A percentile compares a stretch with the other conserved stretches of the same genome.
Evolutionary conservation across 225 moss, liverwort and hornwort genomes (phyloP).

Genomic region (Antitrichia curtipendula): DNA sequence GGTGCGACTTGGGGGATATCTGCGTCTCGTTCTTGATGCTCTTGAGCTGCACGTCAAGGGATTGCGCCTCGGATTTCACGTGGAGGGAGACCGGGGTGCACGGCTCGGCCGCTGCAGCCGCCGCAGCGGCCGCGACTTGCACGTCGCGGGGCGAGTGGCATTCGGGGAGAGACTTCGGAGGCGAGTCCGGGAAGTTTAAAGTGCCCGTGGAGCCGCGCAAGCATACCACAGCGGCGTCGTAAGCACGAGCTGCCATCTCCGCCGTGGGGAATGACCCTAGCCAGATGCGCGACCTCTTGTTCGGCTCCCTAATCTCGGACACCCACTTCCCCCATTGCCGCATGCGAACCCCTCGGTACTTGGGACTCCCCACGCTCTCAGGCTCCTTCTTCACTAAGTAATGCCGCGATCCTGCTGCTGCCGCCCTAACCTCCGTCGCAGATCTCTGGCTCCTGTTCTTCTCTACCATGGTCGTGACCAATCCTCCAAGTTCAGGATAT

Average conservation of each 20-base stretch:
- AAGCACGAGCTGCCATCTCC: slow-evolving; percentile 42
- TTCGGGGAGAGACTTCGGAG: slow-evolving; percentile 5
- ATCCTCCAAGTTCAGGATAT: background rate
- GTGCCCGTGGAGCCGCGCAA: slow-evolving; percentile 14
- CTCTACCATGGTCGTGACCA: slow-evolving; percentile 23
- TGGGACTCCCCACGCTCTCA: slow-evolving; percentile 3
- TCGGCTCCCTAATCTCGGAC: slow-evolving; percentile 35
- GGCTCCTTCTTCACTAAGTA: background rate
- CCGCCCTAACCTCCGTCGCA: background rate
- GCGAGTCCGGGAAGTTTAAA: slow-evolving; percentile 31
- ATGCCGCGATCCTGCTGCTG: background rate
- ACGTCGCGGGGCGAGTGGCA: slow-evolving; percentile 36
- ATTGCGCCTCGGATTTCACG: slow-evolving; percentile 2
- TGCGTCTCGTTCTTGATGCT: slow-evolving; percentile 4
- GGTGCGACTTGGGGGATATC: background rate
- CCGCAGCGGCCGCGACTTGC: slow-evolving; percentile 25
- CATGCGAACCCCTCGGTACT: slow-evolving; percentile 38
- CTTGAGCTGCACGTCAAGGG: slow-evolving; percentile 14
- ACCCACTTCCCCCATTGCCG: slow-evolving; percentile 50
- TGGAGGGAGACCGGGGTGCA: slow-evolving; percentile 12
- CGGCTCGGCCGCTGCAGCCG: slow-evolving; percentile 22
- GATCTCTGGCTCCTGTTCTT: slow-evolving; percentile 28
- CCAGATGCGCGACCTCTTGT: slow-evolving; percentile 33
- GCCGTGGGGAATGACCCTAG: background rate
- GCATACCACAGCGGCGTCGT: slow-evolving; percentile 37